phyloP scores from a whole-genome alignment of 2,329 filamentous ascomycete genomes.

The Plectosphaerella cucumerina region DNA sequence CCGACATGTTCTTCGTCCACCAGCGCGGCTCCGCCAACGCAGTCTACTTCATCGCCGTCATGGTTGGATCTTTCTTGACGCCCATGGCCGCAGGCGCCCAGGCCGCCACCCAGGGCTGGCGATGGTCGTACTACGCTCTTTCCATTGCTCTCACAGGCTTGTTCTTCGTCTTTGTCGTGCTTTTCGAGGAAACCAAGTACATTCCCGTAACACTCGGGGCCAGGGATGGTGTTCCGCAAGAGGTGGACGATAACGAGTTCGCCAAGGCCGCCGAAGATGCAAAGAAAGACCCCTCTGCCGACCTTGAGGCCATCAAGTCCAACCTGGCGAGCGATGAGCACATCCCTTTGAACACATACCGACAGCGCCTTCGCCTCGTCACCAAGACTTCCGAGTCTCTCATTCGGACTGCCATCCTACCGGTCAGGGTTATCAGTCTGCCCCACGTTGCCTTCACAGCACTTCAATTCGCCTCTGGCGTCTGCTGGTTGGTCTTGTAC shows the following conservation, averaged over 20 bases:
- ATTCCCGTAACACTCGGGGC: constrained; percentile 8
- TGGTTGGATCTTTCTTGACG: constrained; percentile 23
- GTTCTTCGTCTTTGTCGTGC: constrained; percentile 15
- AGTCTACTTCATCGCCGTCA: constrained; percentile 23
- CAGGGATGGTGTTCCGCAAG: constrained; percentile 12
- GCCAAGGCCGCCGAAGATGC: not conserved
- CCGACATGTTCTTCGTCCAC: constrained; percentile 26
- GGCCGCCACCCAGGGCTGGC: constrained; percentile 19
- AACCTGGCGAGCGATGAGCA: not conserved
- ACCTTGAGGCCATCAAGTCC: constrained; percentile 1
- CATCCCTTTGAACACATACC: constrained; percentile 11
- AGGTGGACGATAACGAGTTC: not conserved
- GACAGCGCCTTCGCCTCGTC: constrained; percentile 16
- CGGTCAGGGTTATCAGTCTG: constrained; percentile 6
- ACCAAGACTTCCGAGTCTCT: constrained; percentile 13
- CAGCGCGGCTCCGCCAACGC: constrained; percentile 24
- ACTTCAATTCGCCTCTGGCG: constrained; percentile 31
- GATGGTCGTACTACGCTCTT: constrained; percentile 23
- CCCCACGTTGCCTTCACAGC: constrained; percentile 32
- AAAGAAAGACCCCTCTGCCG: not conserved
- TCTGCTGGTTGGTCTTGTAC: constrained; percentile 31
- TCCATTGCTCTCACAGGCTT: constrained; percentile 18
- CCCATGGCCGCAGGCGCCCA: constrained; percentile 20
- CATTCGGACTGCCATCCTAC: constrained; percentile 10
- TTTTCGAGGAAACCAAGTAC: constrained; percentile 25